Evolutionary conservation across 148 eudicot species (phyloP), one percentile per base, ranked within the genome.

Genomic region (Amaranthus palmeri): DNA sequence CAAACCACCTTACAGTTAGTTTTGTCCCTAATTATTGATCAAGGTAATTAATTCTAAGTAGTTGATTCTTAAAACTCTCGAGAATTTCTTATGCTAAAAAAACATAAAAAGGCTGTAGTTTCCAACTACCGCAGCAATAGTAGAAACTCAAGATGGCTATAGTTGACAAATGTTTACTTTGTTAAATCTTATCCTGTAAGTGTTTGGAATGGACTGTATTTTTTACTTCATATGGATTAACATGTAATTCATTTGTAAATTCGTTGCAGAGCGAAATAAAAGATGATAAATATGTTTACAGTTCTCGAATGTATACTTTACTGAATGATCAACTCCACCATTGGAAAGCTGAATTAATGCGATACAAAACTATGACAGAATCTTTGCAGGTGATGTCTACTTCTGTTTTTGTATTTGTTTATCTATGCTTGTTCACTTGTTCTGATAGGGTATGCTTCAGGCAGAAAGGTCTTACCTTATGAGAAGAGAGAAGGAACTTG

Each of bases 251-350:
- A 18, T 54, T 44, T 3, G 18, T 57, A 11, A 50, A 11, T 15
- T 66, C 67, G 52, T 45, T 7, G 58, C 82, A 93, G 98, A 88
- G 79, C 77, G 99, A 96, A 79, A 61, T 84, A 73, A 88, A 86
- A 77, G 96, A 87, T 70, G 92, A 88, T 65, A 87, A 86, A 67
- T 80, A 84, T 74, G 84, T 92, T 7, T 74, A 76, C 60, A 77
- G 88, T 61, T 96, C 97, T 78, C 93, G 99, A 52, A 74, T 83
- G 64, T 96, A 85, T 82, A 79, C 80, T 76, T 84, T 91, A 69
- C 78, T 88, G 51, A 89, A 81, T 82, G 98, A 95, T 83, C 97
- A 91, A 78, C 91, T 95, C 62, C 93, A 86, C 61, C 96, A 95
- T 78, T 91, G 98, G 98, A 86, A 82, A 76, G 76, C 85, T 45